Evolutionary conservation across 495 filamentous ascomycete genomes (phyloP).

Genomic region (Trichoderma reesei): DNA sequence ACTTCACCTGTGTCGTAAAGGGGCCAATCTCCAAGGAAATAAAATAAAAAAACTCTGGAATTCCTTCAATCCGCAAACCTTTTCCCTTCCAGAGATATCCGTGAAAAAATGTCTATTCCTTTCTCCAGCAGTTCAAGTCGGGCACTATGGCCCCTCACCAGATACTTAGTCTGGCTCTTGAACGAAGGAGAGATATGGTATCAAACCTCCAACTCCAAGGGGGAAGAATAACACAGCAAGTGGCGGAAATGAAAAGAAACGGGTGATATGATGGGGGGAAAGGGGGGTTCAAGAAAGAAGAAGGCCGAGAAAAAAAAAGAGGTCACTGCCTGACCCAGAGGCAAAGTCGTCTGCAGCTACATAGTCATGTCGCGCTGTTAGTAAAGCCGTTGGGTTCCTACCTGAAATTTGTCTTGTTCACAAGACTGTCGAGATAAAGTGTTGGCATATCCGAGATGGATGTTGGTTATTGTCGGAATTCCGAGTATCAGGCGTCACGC

Average conservation of each 20-base stretch:
- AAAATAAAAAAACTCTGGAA: background rate
- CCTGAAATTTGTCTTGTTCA: background rate
- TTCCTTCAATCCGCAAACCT: background rate
- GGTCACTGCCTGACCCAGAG: background rate
- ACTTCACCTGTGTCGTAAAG: background rate
- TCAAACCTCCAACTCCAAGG: background rate
- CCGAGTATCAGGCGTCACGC: background rate
- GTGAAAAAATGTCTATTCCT: background rate
- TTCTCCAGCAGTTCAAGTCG: background rate
- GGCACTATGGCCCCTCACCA: background rate
- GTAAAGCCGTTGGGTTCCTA: background rate
- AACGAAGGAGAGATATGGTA: background rate
- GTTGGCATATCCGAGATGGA: background rate
- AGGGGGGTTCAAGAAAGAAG: background rate
- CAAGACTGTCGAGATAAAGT: background rate
- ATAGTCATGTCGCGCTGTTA: background rate
- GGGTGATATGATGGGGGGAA: background rate
- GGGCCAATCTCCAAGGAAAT: background rate
- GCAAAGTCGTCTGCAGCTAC: slow-evolving; percentile 1
- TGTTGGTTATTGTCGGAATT: background rate
- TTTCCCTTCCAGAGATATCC: background rate
- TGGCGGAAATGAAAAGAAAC: background rate
- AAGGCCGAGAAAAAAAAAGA: background rate
- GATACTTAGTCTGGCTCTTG: background rate
- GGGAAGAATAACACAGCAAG: background rate